Percentiles rank a stretch among this genome's conserved stretches.
phyloP scores from a whole-genome alignment of 75 land plant species.

The Selaginella moellendorffii region DNA sequence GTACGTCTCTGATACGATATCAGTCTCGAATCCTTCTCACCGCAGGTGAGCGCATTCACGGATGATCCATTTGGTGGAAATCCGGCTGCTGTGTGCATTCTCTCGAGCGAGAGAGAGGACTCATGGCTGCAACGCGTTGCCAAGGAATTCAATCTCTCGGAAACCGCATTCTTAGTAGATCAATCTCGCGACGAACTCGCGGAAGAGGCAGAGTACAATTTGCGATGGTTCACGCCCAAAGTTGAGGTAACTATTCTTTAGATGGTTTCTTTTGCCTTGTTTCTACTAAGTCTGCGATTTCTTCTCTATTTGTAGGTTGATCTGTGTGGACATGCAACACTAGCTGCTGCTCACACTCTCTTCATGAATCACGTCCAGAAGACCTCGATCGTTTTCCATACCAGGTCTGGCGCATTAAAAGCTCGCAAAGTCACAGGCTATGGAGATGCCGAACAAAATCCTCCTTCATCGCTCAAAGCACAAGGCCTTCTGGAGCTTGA shows the following conservation, averaged over 20 bases:
- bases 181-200: constrained; percentile 19
- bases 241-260: constrained; percentile 38
- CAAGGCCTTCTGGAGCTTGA: constrained; percentile 40
- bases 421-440: constrained; percentile 29
- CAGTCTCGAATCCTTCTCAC: too few relatives aligned
- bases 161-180: constrained; percentile 40
- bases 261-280: not conserved
- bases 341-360: constrained; percentile 34
- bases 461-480: constrained; percentile 9
- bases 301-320: constrained; percentile 20
- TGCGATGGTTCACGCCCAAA: constrained; percentile 79
- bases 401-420: constrained; percentile 38
- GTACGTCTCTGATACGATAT: too few relatives aligned
- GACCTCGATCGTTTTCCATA: constrained; percentile 29
- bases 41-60: constrained; percentile 78
- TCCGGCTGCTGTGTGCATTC: constrained; percentile 61
- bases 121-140: constrained; percentile 63
- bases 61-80: constrained; percentile 55
- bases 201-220: constrained; percentile 29
- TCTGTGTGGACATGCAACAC: constrained; percentile 40
- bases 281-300: not conserved
- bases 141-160: constrained; percentile 56
- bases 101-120: constrained; percentile 29
- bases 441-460: constrained; percentile 13
- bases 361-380: constrained; percentile 25